phyloP scores from a whole-genome alignment of 208 protist genomes.

The Leishmania tarentolae region DNA sequence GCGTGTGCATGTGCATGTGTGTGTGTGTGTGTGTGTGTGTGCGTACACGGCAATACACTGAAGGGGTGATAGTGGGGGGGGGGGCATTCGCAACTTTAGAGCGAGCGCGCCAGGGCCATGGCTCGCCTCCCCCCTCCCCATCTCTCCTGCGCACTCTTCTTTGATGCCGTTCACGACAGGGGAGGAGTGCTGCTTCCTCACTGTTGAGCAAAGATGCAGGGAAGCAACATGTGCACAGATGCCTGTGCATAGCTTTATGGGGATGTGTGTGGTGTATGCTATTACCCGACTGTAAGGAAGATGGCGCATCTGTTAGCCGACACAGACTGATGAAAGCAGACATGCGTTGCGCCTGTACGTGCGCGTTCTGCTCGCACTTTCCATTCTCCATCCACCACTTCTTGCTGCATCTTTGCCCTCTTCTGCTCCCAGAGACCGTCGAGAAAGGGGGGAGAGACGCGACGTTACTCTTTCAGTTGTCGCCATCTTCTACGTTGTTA shows the following conservation, averaged over 20 bases:
- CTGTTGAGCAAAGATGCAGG: background rate
- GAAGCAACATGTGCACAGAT: background rate
- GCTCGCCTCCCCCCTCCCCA: background rate
- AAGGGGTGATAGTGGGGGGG: background rate
- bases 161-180: background rate
- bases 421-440: background rate
- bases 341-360: background rate
- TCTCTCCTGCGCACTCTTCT: background rate
- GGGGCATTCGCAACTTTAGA: background rate
- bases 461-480: background rate
- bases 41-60: background rate
- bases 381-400: background rate
- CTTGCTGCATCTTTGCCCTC: background rate
- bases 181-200: background rate
- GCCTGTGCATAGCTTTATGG: background rate
- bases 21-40: background rate
- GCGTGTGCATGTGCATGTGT: background rate
- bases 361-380: background rate
- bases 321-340: background rate
- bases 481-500: background rate
- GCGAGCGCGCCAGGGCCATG: background rate
- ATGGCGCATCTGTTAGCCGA: background rate
- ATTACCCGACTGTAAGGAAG: background rate
- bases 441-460: background rate
- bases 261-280: background rate